Evolutionary conservation across 768 basidiomycete genomes (phyloP), one percentile per base, ranked within the genome.

Genomic region (Suillus bovinus): DNA sequence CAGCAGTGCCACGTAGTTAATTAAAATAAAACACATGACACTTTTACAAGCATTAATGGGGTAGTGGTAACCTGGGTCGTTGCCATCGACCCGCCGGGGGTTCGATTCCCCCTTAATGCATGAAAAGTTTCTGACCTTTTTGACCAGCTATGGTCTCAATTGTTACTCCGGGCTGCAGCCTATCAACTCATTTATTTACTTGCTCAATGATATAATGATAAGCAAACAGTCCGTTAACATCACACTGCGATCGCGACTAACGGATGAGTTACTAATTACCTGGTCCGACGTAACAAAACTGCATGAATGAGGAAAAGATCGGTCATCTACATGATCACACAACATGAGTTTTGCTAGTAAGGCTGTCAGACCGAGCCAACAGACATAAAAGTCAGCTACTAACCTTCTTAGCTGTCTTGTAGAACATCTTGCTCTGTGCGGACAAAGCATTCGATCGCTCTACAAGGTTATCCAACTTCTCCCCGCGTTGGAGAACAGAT

Each of bases 361-460:
- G n/a, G 50, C 47, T 4, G 61, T 71, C 60, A 69, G 64, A 52
- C 44, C 8, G 41, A 41, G 27, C 22, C 63, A 27, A 59, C 20
- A 52, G 62, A 54, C 34, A 58, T 33, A 16, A 50, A 29, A 11
- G 22, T 22, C 34, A 56, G 22, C 13, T 4, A 70, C 83, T 58
- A 60, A 94, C 96, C 90, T 96, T 96, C 90, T 98, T 99, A 2
- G 96, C 94, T 9, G 96, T 97, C 89, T 98, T 97, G 82, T 98
- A 99, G 74, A 99, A 99, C 90, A 93, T 91, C 87, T 98, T 98
- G 78, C 87, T 93, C 78, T 95, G 93, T 17, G 86, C 80, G 42
- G 94, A 93, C 60, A 98, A 77, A 38, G 90, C 89, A 71, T 92
- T 89, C 61, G 95, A 97, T 42, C 96, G 86, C 70, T 98, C 96